Conservation (phyloP, 1,139 yeast genomes). For the Magnusiomyces sp. region DNA sequence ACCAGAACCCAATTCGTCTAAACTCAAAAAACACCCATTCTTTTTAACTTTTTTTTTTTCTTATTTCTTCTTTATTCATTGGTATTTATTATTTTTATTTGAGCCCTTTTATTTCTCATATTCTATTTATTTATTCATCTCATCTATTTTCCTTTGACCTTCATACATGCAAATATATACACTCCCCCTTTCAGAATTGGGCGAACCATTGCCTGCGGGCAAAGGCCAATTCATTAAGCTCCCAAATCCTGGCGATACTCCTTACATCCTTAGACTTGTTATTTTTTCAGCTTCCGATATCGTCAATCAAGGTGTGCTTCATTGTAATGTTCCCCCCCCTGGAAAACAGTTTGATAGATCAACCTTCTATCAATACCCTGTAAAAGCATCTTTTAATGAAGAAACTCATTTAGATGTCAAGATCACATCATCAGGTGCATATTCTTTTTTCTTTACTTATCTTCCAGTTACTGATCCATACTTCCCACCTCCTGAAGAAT, state of each 20-base stretch:
- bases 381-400: slow-evolving; percentile 33
- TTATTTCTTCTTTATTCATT: no score
- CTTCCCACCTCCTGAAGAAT: slow-evolving; percentile 8
- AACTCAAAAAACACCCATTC: no score
- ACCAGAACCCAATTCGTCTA: no score
- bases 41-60: no score
- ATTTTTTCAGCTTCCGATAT: slow-evolving; percentile 70
- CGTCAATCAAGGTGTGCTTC: slow-evolving; percentile 59
- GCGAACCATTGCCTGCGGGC: slow-evolving; percentile 31
- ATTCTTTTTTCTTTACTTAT: slow-evolving; percentile 39
- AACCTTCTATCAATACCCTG: slow-evolving; percentile 43
- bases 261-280: slow-evolving; percentile 47
- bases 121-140: no score
- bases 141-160: not conserved
- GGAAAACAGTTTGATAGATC: slow-evolving; percentile 45
- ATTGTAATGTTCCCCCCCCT: slow-evolving; percentile 64
- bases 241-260: slow-evolving; percentile 43
- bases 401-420: slow-evolving; percentile 56
- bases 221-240: slow-evolving; percentile 46
- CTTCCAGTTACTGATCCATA: slow-evolving; percentile 21
- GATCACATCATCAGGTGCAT: slow-evolving; percentile 72
- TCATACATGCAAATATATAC: slow-evolving; percentile 17
- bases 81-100: no score
- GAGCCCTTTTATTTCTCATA: no score
- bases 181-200: slow-evolving; percentile 26